Evolutionary conservation across 805 yeast genomes (phyloP).

Genomic region (Ogataea pini): DNA sequence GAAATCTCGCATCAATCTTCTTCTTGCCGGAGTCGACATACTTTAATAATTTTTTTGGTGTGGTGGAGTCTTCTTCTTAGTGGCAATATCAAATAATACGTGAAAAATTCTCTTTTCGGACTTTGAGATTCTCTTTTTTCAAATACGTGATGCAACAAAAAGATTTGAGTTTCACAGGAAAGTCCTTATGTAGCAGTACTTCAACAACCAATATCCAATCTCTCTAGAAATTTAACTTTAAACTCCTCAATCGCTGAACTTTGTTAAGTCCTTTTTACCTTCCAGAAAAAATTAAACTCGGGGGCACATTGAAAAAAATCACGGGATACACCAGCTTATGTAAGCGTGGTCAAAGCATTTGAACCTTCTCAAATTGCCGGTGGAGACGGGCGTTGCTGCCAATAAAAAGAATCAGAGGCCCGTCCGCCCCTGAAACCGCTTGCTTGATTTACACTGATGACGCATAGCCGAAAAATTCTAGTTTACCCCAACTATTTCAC

Average conservation of each 20-base stretch:
- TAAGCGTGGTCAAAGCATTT: too few species aligned
- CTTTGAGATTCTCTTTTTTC: background rate
- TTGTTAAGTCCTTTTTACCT: background rate
- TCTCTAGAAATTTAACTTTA: background rate
- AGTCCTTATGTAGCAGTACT: background rate
- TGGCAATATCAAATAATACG: background rate
- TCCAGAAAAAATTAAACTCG: conserved; percentile 4
- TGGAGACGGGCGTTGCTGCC: too few species aligned
- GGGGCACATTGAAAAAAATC: background rate
- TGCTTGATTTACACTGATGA: too few species aligned
- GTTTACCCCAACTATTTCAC: too few species aligned
- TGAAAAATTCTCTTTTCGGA: background rate
- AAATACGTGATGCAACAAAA: too few species aligned
- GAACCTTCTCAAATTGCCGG: too few species aligned
- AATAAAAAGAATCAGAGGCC: too few species aligned
- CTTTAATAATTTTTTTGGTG: background rate
- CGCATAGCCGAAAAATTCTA: too few species aligned
- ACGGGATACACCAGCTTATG: background rate
- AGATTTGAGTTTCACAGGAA: background rate
- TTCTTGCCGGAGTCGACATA: conserved; percentile 98
- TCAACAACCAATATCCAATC: background rate
- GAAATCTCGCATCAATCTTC: conserved; percentile 98
- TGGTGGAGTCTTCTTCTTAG: background rate
- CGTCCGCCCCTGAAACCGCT: too few species aligned
- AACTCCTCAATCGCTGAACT: background rate